Conservation (phyloP, 768 basidiomycete species). For the Termitomyces titanicus region DNA sequence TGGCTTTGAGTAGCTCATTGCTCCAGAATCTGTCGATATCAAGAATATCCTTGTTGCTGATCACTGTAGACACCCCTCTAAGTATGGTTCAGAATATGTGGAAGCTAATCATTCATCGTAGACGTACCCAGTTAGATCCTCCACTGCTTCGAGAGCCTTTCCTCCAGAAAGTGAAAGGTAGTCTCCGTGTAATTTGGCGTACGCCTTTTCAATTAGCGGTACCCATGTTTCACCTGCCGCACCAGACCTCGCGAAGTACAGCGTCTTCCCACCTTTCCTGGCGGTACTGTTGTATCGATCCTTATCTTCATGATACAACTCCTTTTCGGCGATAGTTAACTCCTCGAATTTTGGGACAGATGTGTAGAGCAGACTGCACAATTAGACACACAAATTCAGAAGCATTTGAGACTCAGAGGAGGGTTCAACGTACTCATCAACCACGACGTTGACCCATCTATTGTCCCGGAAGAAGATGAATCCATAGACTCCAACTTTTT, state of each 20-base stretch:
- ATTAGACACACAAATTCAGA: background rate
- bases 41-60: conserved; percentile 47
- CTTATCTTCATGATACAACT: conserved; percentile 50
- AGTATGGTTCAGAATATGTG: background rate
- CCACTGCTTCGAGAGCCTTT: conserved; percentile 43
- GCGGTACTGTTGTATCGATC: conserved; percentile 41
- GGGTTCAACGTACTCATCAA: conserved; percentile 46
- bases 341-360: conserved; percentile 49
- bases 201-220: conserved; percentile 58
- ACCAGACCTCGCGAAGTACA: conserved; percentile 49
- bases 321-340: conserved; percentile 35
- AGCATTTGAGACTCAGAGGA: background rate
- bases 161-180: conserved; percentile 34
- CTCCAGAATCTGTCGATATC: conserved; percentile 49
- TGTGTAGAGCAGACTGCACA: conserved; percentile 42
- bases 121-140: conserved; percentile 53
- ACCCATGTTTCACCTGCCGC: conserved; percentile 53
- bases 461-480: conserved; percentile 55
- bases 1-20: conserved; percentile 47
- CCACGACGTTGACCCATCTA: conserved; percentile 49
- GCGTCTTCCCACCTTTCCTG: conserved; percentile 41
- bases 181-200: conserved; percentile 51
- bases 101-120: background rate
- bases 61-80: conserved; percentile 42
- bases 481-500: conserved; percentile 52